Base-by-base conservation (phyloP, 352 stramenopile species). In the Globisporangium cederbergense region DNA sequence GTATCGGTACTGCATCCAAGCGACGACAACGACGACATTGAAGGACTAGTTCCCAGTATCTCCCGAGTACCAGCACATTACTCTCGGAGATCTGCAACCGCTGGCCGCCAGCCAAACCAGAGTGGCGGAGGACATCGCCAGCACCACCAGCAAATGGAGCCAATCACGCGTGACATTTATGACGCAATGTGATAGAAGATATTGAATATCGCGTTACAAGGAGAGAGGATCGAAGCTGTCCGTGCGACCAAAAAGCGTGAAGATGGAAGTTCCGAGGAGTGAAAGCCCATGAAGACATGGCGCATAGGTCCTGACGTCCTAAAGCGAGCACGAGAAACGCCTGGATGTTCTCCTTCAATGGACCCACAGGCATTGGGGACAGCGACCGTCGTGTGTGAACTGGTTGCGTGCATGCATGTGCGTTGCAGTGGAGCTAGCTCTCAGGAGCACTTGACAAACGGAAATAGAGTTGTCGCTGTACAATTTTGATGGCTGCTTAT, bases 121-220 rank as follows among this genome's bases (percentile, higher is more conserved):
- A 45, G 22, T 28, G 11, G 40, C 20, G 22, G 46, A 43, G 30
- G 51, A 28, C 51, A 43, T 28, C 51, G 30, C 18, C 58, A 57
- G 13, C 58, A 57, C 4, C 58, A 58, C 34, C 38, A 55, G 28
- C 65, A 67, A 13, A 59, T 74, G 61, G 73, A 77, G 20, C 77
- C 77, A 2, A 76, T 85, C 55, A 73, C 73, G 3, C 74, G 67
- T 34, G 71, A 85, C 60, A 75, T 83, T n/a, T 71, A 74, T 36
- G 73, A 69, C 9, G 71, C 30, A 20, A 47, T 63, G 49, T 64
- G 57, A 68, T 18, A 10, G 22, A 25, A 40, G 5, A 56, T 56
- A 7, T n/a, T 14, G 13, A 46, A 46, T 13, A 8, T 7, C 4
- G 14, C 18, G 40, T n/a, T n/a, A n/a, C 13, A 4, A 46, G 13